Evolutionary conservation across 192 early-diverging fungal genomes (phyloP).

Genomic region (Gigaspora rosea): DNA sequence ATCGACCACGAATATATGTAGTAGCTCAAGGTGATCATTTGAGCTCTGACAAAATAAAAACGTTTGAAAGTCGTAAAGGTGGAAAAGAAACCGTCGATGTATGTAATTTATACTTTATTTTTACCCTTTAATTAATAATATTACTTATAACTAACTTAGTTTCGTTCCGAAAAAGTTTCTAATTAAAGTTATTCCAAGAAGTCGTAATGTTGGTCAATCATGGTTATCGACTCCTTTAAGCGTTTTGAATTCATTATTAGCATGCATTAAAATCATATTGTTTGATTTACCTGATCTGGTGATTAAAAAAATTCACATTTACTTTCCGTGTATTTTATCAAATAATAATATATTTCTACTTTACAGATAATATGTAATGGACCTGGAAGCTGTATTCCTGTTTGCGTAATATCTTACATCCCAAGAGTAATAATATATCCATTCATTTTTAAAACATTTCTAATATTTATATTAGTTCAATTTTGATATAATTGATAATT

Average conservation of each 20-base stretch:
- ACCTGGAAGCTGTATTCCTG: constrained; percentile 83
- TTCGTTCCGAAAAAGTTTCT: constrained; percentile 31
- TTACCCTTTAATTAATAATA: constrained; percentile 1
- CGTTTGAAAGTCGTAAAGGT: constrained; percentile 45
- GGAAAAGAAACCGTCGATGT: constrained; percentile 22
- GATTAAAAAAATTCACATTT: not conserved
- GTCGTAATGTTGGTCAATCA: constrained; percentile 73
- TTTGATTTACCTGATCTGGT: constrained; percentile 55
- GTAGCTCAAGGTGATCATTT: constrained; percentile 67
- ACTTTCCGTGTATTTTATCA: not conserved
- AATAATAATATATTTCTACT: not conserved
- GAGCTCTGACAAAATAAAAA: constrained; percentile 56
- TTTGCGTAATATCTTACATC: constrained; percentile 63
- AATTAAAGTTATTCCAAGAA: constrained; percentile 65
- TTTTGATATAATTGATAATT: not conserved
- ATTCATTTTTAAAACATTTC: not conserved
- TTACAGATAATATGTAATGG: constrained; percentile 82
- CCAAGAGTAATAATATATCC: constrained; percentile 49
- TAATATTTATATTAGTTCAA: not conserved
- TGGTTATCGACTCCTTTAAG: constrained; percentile 57
- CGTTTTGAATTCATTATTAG: constrained; percentile 47
- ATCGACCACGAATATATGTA: constrained; percentile 71
- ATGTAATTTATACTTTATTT: not conserved
- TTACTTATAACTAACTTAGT: not conserved
- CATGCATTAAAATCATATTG: constrained; percentile 44